Base-by-base conservation (phyloP, 257 asterid genomes). In the Prunella vulgaris region DNA sequence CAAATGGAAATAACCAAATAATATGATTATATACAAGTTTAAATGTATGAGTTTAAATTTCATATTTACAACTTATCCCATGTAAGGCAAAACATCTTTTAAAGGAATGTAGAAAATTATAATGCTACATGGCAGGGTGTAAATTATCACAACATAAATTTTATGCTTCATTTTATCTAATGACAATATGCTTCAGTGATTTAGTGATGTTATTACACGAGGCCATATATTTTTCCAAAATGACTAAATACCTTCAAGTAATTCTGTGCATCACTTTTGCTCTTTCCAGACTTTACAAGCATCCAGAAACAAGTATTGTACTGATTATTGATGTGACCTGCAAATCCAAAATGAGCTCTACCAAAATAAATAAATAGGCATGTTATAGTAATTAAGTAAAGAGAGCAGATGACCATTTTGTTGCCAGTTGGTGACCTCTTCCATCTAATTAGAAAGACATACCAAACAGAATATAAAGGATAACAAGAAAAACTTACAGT, bases 291-390 rank as follows among this genome's bases (percentile, higher is more conserved):
- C 74, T 93, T 88, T 21, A 93, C 97, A 44, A 90, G 98, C 92
- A 85, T 82, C 98, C 98, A 93, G 76, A 90, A 90, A 80, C 98
- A 88, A 74, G 96, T 83, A 69, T 93, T 93, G 73, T 93, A 88
- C 80, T 90, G 97, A 80, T 90, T 93, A 78, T 90, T 93, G 68
- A 90, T 93, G 76, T 93, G 98, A 68, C 97, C 97, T 91, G 85
- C 70, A 77, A 38, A 70, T 76, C 57, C 5, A 25, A 74, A 67
- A 42, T 12, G 42, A 25, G 20, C 25, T 28, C 51, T 32, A 62
- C 15, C 21, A 57, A 32, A 5, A 71, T 58, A 42, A 60, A n/a
- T 70, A 14, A 22, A 59, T 52, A 69, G 62, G 37, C 56, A 5
- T 25, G 20, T 51, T 20, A 53, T 3, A 63, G 51, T 13, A 37